Evolutionary conservation across 768 basidiomycete species (phyloP).

Genomic region (Trametes coccinea): DNA sequence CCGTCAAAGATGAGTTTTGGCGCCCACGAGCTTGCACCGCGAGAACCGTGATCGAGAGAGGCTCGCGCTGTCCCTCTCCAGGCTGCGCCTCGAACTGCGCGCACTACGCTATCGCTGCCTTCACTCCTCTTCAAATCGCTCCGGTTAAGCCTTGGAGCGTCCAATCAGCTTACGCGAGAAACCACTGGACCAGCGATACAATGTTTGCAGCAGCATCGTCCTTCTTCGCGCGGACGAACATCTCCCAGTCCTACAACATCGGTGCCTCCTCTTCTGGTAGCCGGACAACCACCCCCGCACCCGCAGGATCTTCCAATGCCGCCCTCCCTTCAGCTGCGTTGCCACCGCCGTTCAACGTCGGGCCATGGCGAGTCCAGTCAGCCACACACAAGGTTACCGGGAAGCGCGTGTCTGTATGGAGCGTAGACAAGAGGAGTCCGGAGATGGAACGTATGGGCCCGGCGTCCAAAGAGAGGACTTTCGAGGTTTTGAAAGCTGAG

Average conservation of each 20-base stretch:
- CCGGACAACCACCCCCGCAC: conserved; percentile 38
- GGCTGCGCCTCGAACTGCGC: too few species aligned
- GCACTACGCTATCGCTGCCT: too few species aligned
- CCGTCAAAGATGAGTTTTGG: too few species aligned
- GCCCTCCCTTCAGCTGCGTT: conserved; percentile 41
- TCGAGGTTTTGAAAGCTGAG: conserved; percentile 91
- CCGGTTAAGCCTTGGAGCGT: too few species aligned
- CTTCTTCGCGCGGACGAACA: conserved; percentile 78
- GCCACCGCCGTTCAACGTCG: conserved; percentile 65
- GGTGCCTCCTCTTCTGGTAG: conserved; percentile 40
- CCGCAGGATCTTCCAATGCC: conserved; percentile 34
- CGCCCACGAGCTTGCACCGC: too few species aligned
- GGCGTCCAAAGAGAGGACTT: conserved; percentile 64
- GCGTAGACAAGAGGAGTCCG: conserved; percentile 76
- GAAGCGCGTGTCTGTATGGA: conserved; percentile 93
- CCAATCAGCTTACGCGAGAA: too few species aligned
- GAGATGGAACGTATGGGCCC: conserved; percentile 73
- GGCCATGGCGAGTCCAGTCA: conserved; percentile 86
- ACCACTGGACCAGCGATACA: not conserved
- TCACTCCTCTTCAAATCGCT: too few species aligned
- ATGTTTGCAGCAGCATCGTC: conserved; percentile 86
- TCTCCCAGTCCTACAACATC: conserved; percentile 78
- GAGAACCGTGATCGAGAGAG: too few species aligned
- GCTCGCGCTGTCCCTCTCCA: too few species aligned
- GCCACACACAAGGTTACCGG: conserved; percentile 87